A percentile compares a stretch with the other conserved stretches of the same genome.
phyloP scores from a whole-genome alignment of 1,284 basidiomycete species.

The Laetiporus sulphureus region DNA sequence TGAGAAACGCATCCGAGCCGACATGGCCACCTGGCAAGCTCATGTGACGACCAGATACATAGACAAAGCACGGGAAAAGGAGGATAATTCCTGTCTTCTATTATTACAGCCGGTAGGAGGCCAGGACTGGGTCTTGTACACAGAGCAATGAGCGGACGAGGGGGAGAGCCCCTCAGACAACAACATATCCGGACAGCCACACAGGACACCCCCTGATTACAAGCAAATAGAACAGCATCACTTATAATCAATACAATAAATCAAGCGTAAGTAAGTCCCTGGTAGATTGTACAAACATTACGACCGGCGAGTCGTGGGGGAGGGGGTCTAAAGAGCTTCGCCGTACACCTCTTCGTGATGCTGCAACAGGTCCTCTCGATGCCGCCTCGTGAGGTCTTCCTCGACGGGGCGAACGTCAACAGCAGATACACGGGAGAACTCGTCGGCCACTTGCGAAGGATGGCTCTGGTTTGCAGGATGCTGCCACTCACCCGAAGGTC shows the following conservation, averaged over 20 bases:
- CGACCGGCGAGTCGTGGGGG: neutral
- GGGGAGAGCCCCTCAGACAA: conserved; percentile 1
- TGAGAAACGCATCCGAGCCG: too few relatives aligned
- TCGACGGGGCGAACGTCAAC: conserved; percentile 11
- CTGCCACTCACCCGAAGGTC: conserved; percentile 20
- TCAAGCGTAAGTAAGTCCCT: conserved; percentile 6
- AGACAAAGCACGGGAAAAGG: too few relatives aligned
- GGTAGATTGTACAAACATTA: conserved; percentile 2
- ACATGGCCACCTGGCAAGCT: too few relatives aligned
- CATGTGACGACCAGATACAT: too few relatives aligned
- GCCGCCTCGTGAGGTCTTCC: conserved; percentile 2
- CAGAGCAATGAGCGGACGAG: conserved; percentile 7
- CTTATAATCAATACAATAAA: conserved; percentile 9
- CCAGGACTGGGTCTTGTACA: too few relatives aligned
- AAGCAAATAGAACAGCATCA: conserved; percentile 2
- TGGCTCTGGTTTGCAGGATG: conserved; percentile 9
- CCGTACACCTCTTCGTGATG: conserved; percentile 4
- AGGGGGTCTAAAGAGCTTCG: conserved; percentile 3
- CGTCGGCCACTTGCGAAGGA: conserved; percentile 8
- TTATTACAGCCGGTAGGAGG: too few relatives aligned
- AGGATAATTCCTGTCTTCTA: too few relatives aligned
- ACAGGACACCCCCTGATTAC: conserved; percentile 2
- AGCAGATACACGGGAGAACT: conserved; percentile 13
- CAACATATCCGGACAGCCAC: neutral
- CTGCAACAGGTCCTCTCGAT: conserved; percentile 1